Evolutionary conservation across 2,329 filamentous ascomycete genomes (phyloP), one percentile per base, ranked within the genome.

Genomic region (Monilinia fructigena): DNA sequence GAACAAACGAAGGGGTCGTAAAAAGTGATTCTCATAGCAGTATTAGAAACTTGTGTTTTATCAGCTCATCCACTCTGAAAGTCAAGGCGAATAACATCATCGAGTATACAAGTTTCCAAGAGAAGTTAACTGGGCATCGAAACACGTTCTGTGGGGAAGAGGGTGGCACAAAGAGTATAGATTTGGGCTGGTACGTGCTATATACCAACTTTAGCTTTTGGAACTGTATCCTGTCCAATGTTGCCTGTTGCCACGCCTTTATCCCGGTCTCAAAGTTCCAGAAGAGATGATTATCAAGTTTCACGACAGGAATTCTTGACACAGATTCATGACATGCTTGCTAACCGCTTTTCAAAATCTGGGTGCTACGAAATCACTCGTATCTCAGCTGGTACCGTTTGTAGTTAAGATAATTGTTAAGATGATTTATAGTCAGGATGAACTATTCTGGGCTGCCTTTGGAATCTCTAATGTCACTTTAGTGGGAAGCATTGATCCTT

Each of bases 211-310:
- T 35, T 48, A 7, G 42, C 20, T 60, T 11, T 31, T 28, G 28
- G 42, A 4, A 48, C 20, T 50, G n/a, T 48, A 47, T 60, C 12
- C 42, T 48, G 12, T 38, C 2, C 28, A 35, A 48, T 35, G 38
- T 48, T 60, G 28, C 56, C 40, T 58, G 26, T 38, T 60, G 20
- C 58, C 58, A 60, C n/a, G 58, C 45, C 45, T 10, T 20, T 48
- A 60, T 50, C 58, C 58, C 50, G 45, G 35, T 11, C 8, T 2
- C 12, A 12, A 50, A 50, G 26, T 28, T 60, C 45, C n/a, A 48
- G 28, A 23, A 48, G 1, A 23, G 1, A 38, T 38, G 11, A n/a
- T 23, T 55, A 20, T 5, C 53, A 50, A 18, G 48, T 28, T 50
- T 50, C 12, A 38, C 14, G 16, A 50, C n/a, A 38, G 28, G 14